Conservation (phyloP, 1,139 yeast species). For the Geotrichum carabidarum region DNA sequence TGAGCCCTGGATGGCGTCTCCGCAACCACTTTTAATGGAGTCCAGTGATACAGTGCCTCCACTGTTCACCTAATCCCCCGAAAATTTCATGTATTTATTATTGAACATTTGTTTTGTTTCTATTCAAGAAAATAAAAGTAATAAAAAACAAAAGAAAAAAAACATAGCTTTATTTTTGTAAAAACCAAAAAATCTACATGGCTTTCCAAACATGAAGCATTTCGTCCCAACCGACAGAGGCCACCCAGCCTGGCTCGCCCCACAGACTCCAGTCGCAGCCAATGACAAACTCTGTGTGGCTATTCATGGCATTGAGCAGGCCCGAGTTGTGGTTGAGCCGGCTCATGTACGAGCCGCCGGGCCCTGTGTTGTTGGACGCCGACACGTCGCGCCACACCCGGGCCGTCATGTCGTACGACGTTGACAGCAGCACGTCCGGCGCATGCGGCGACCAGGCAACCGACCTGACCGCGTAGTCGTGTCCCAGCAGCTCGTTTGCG, state of each 20-base stretch:
- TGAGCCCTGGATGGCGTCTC: constrained; percentile 3
- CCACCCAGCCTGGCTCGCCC: constrained; percentile 96
- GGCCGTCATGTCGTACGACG: constrained; percentile 90
- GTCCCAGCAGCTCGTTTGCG: constrained; percentile 74
- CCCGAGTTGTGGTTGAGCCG: constrained; percentile 36
- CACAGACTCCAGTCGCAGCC: constrained; percentile 96
- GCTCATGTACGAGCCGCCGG: constrained; percentile 5
- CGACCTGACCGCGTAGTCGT: constrained; percentile 79
- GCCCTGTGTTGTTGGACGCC: neutral
- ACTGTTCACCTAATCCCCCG: neutral
- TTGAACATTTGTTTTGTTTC: neutral
- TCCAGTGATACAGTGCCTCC: constrained; percentile 5
- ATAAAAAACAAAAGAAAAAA: constrained; percentile 1
- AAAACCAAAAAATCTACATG: neutral
- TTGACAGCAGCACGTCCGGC: constrained; percentile 62
- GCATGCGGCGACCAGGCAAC: constrained; percentile 88
- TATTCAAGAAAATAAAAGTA: neutral
- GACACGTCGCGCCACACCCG: constrained; percentile 77
- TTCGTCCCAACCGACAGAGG: constrained; percentile 95
- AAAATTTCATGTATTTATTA: neutral
- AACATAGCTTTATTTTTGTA: neutral
- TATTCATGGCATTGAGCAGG: constrained; percentile 54
- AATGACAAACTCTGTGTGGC: constrained; percentile 82
- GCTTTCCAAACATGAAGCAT: constrained; percentile 89
- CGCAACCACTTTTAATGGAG: constrained; percentile 1